Evolutionary conservation across 495 filamentous ascomycete species (phyloP).

Genomic region (Xylaria bambusicola): DNA sequence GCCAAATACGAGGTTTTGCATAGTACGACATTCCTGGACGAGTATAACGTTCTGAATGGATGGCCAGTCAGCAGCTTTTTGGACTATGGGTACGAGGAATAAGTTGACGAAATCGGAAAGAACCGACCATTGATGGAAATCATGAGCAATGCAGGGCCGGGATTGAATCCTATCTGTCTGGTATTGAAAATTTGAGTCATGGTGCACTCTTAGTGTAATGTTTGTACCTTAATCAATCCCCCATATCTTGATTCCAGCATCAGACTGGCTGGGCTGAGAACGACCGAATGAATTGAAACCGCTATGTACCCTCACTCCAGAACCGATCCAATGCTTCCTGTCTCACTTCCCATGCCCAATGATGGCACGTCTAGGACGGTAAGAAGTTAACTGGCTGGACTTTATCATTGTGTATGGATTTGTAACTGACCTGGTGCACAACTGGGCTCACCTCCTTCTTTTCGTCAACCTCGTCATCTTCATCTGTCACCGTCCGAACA

Average conservation of each 20-base stretch:
- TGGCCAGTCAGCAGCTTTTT: conserved; percentile 36
- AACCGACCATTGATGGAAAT: neutral
- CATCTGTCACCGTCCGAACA: conserved; percentile 47
- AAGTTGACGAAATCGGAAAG: neutral
- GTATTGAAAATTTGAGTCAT: neutral
- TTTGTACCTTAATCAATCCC: too few species aligned
- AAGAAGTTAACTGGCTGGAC: neutral
- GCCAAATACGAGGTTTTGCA: conserved; percentile 27
- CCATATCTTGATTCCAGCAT: too few species aligned
- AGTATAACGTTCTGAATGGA: conserved; percentile 33
- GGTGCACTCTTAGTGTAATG: neutral
- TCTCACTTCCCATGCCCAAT: conserved; percentile 51
- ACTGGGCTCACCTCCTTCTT: conserved; percentile 51
- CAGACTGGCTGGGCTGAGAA: neutral
- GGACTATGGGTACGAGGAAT: conserved; percentile 32
- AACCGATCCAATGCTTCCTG: conserved; percentile 47
- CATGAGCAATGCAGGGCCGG: neutral
- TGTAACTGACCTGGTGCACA: conserved; percentile 35
- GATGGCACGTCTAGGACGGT: conserved; percentile 46
- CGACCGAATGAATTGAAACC: neutral
- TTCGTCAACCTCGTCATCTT: conserved; percentile 43
- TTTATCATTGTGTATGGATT: neutral
- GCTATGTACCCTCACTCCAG: conserved; percentile 32
- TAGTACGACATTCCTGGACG: conserved; percentile 29
- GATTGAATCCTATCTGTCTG: neutral